Base-by-base conservation (phyloP, 1,139 yeast genomes). In the Sugiyamaella sp. region DNA sequence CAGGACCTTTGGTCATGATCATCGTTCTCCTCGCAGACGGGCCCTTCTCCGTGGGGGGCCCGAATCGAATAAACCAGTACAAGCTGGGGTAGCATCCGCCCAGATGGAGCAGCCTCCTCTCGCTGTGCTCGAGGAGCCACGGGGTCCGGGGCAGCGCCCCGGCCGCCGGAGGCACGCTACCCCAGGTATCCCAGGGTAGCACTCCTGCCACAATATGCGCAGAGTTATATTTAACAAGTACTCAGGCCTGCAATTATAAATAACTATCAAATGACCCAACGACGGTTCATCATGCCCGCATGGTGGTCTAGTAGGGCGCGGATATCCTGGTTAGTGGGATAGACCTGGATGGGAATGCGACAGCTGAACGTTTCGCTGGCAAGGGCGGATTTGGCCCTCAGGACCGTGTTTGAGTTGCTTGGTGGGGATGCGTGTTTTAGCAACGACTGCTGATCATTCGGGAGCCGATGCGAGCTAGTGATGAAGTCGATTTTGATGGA, bases 401-500 rank as follows among this genome's bases (percentile, higher is more conserved):
- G 52, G 5, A 48, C 20, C 5, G 40, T 40, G 10, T 41, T 32
- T 10, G 24, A 32, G 17, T 32, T 9, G n/a, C 35, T 22, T 8
- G 42, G 40, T 2, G 22, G 19, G n/a, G 53, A 29, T 20, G 33
- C 44, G n/a, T 49, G 43, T 14, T 43, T 35, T 16, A 49, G 19
- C 20, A 49, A 20, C 1, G 48, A 35, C 27, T 49, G 48, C 20
- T 35, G 42, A 17, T 56, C 62, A 19, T 49, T 53, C 8, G 57
- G 54, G 14, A 47, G 8, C 9, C 41, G 25, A 38, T 60, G 50
- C 1, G 68, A 61, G n/a, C 60, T 54, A 8, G 71, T 68, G 43
- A 68, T 61, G 49, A 73, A 70, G 45, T 72, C 74, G 14, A 73
- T 58, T 39, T 69, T 62, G 22, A 73, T 48, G 4, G 64, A 66